A percentile compares a stretch with the other conserved stretches of the same genome.
Evolutionary conservation across 2,329 filamentous ascomycete species (phyloP).

Genomic region (Cytospora piceae): DNA sequence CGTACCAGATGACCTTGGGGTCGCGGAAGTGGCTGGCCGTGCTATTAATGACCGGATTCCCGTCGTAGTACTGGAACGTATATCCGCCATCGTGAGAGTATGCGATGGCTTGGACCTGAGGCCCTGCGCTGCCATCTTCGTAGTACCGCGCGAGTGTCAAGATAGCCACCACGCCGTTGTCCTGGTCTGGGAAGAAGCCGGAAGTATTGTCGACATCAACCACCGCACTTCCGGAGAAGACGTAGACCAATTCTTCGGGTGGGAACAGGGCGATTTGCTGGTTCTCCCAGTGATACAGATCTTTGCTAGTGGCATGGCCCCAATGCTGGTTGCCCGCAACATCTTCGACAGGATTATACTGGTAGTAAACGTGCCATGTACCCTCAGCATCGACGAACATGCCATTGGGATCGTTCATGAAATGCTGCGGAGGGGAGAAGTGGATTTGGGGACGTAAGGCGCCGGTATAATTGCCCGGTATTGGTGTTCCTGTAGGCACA

Average conservation of each 20-base stretch:
- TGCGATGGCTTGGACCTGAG: constrained; percentile 62
- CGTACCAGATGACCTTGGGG: constrained; percentile 66
- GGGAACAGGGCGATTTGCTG: constrained; percentile 65
- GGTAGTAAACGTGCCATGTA: constrained; percentile 68
- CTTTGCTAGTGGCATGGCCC: constrained; percentile 66
- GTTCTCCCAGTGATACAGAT: constrained; percentile 68
- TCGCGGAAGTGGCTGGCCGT: constrained; percentile 64
- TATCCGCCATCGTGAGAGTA: constrained; percentile 66
- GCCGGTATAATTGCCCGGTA: constrained; percentile 38
- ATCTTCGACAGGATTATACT: constrained; percentile 43
- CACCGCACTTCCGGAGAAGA: constrained; percentile 61
- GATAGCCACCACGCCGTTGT: constrained; percentile 59
- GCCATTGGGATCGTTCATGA: constrained; percentile 68
- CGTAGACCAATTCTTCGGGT: constrained; percentile 46
- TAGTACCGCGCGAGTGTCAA: constrained; percentile 47
- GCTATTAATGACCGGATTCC: constrained; percentile 64
- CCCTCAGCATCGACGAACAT: constrained; percentile 62
- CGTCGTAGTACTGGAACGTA: constrained; percentile 61
- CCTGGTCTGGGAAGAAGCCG: constrained; percentile 63
- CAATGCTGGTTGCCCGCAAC: constrained; percentile 62
- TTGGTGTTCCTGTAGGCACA: constrained; percentile 36
- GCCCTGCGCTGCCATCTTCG: constrained; percentile 42
- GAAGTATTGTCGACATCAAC: constrained; percentile 67
- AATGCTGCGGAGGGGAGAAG: constrained; percentile 56
- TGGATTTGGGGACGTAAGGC: constrained; percentile 56